Conservation (phyloP, 83 land plant genomes). For the Thuja plicata region DNA sequence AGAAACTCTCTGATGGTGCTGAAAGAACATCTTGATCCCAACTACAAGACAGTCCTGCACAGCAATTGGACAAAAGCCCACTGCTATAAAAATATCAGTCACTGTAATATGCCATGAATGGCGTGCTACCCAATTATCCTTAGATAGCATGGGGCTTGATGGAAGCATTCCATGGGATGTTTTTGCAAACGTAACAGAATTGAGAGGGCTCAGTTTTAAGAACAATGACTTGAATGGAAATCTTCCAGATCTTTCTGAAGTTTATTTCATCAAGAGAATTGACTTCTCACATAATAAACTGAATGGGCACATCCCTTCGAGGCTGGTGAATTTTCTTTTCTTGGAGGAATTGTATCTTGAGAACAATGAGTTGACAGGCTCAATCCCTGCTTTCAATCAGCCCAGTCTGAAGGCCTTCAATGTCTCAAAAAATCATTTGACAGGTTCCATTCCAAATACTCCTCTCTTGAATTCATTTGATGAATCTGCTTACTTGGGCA, state of each 20-base stretch:
- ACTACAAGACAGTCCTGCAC: too few relatives aligned
- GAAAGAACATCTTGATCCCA: too few relatives aligned
- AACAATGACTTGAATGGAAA: constrained; percentile 31
- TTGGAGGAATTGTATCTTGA: constrained; percentile 36
- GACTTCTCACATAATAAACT: constrained; percentile 26
- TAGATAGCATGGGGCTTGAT: too few relatives aligned
- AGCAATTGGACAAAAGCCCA: too few relatives aligned
- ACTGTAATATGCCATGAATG: too few relatives aligned
- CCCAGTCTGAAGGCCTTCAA: constrained; percentile 19
- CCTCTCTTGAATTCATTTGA: constrained; percentile 15
- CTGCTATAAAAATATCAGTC: too few relatives aligned
- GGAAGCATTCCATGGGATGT: constrained; percentile 23
- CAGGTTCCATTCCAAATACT: constrained; percentile 42
- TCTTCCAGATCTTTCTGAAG: constrained; percentile 24
- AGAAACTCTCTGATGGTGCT: too few relatives aligned
- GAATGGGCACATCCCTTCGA: constrained; percentile 30
- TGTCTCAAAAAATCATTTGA: constrained; percentile 39
- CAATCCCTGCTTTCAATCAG: constrained; percentile 23
- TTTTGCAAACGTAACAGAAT: not conserved
- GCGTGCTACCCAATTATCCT: too few relatives aligned
- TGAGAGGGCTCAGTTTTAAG: constrained; percentile 27
- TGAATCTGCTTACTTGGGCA: constrained; percentile 10
- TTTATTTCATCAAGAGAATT: constrained; percentile 24
- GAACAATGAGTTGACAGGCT: constrained; percentile 40
- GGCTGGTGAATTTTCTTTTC: constrained; percentile 12